A percentile compares a stretch with the other conserved stretches of the same genome.
Evolutionary conservation across 108 stramenopile species (phyloP).

Genomic region (Cyclotella kingstonii): DNA sequence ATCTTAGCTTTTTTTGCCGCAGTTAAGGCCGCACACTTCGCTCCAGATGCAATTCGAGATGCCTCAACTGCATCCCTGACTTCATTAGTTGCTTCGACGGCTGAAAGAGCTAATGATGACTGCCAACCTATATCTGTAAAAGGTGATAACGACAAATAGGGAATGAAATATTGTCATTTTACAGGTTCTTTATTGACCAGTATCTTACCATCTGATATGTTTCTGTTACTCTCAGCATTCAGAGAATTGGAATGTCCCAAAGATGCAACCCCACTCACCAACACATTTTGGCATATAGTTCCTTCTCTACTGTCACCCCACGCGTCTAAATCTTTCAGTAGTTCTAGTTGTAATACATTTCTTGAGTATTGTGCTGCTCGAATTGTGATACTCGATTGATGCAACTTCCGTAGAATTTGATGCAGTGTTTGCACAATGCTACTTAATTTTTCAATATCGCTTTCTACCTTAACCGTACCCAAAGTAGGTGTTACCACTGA

Average conservation of each 20-base stretch:
- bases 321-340: constrained; percentile 74
- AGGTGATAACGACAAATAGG: too few species aligned
- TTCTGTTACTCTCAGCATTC: constrained; percentile 53
- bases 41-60: constrained; percentile 59
- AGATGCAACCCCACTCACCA: constrained; percentile 67
- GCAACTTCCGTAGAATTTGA: constrained; percentile 56
- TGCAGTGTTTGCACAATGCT: constrained; percentile 75
- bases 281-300: constrained; percentile 67
- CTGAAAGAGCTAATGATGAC: constrained; percentile 70
- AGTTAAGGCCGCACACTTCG: constrained; percentile 40
- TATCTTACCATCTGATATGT: constrained; percentile 67
- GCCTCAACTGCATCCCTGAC: constrained; percentile 73
- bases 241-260: constrained; percentile 54
- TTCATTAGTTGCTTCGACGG: constrained; percentile 72
- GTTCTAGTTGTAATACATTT: constrained; percentile 49
- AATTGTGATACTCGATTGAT: constrained; percentile 52
- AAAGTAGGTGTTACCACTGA: constrained; percentile 40
- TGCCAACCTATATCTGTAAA: constrained; percentile 85
- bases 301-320: constrained; percentile 77
- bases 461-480: constrained; percentile 76
- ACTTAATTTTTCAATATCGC: constrained; percentile 81
- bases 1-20: constrained; percentile 58
- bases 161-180: too few species aligned
- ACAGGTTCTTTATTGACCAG: not conserved
- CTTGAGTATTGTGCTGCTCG: constrained; percentile 52